Conservation (phyloP, 768 basidiomycete genomes). For the Pleurotus tuber-regium region DNA sequence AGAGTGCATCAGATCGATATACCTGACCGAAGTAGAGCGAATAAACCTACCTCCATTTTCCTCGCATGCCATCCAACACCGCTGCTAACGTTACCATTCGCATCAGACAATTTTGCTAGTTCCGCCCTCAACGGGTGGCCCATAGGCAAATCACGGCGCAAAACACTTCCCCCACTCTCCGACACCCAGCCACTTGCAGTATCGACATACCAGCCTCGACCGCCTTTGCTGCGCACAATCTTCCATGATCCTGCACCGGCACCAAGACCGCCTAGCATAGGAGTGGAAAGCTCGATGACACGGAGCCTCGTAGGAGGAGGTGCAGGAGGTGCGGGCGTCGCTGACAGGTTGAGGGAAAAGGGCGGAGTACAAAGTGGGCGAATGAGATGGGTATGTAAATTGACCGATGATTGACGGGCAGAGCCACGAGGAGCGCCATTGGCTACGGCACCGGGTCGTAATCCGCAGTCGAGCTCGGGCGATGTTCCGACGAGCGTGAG, state of each 20-base stretch:
- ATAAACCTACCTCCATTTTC: constrained; percentile 90
- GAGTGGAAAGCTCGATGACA: constrained; percentile 81
- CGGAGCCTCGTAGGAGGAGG: constrained; percentile 71
- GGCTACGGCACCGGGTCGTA: constrained; percentile 33
- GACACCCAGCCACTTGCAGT: constrained; percentile 77
- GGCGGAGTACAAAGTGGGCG: constrained; percentile 79
- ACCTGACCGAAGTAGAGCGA: too few species aligned
- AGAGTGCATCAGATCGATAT: too few species aligned
- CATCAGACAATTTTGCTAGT: constrained; percentile 69
- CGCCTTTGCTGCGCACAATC: constrained; percentile 88
- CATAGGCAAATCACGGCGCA: constrained; percentile 55
- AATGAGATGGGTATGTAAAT: constrained; percentile 76
- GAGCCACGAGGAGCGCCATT: constrained; percentile 29
- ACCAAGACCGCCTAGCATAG: constrained; percentile 69
- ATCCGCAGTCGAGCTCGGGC: constrained; percentile 66
- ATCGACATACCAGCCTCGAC: constrained; percentile 94
- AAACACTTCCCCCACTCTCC: constrained; percentile 34
- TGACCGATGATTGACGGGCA: constrained; percentile 67
- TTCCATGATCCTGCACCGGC: constrained; percentile 84
- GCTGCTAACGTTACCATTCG: constrained; percentile 87
- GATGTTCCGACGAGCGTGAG: constrained; percentile 78
- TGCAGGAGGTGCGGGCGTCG: constrained; percentile 26
- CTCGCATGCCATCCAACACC: constrained; percentile 94
- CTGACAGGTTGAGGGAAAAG: constrained; percentile 55
- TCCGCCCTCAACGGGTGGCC: constrained; percentile 70